Conservation (phyloP, 1,284 basidiomycete genomes). For the Moesziomyces aphidis region DNA sequence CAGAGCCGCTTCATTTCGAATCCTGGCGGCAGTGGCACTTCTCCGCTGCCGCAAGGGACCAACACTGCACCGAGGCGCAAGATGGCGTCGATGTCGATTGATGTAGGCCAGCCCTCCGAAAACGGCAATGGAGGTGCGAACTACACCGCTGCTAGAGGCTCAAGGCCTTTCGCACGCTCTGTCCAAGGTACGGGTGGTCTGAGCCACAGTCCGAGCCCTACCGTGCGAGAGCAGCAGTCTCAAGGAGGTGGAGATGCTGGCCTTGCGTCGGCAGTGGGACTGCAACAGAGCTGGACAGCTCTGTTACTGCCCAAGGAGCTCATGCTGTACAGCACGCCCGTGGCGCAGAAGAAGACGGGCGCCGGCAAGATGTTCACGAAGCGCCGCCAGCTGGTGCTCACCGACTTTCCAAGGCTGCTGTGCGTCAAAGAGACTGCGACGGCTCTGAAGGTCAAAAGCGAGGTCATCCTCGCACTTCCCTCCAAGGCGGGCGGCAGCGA, state of each 20-base stretch:
- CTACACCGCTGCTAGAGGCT: background rate
- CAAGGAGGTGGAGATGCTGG: background rate
- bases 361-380: slow-evolving; percentile 67
- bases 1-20: slow-evolving; percentile 21
- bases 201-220: slow-evolving; percentile 15
- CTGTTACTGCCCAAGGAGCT: slow-evolving; percentile 59
- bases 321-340: slow-evolving; percentile 57
- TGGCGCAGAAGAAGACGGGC: slow-evolving; percentile 58
- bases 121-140: slow-evolving; percentile 1
- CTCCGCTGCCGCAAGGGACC: background rate
- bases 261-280: slow-evolving; percentile 3
- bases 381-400: slow-evolving; percentile 71
- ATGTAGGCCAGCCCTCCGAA: slow-evolving; percentile 6
- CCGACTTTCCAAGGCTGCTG: slow-evolving; percentile 72
- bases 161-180: slow-evolving; percentile 21
- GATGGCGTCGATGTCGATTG: slow-evolving; percentile 39
- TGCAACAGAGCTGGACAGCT: slow-evolving; percentile 51
- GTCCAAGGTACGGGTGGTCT: slow-evolving; percentile 14
- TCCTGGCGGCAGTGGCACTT: background rate
- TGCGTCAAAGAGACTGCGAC: slow-evolving; percentile 70
- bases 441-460: slow-evolving; percentile 69
- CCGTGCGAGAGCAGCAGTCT: slow-evolving; percentile 2
- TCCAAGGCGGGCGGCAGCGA: slow-evolving; percentile 56
- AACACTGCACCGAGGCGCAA: slow-evolving; percentile 19
- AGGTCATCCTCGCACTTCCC: slow-evolving; percentile 69